Evolutionary conservation across 257 asterid genomes (phyloP), one percentile per base, ranked within the genome.

Genomic region (Coffea eugenioides): DNA sequence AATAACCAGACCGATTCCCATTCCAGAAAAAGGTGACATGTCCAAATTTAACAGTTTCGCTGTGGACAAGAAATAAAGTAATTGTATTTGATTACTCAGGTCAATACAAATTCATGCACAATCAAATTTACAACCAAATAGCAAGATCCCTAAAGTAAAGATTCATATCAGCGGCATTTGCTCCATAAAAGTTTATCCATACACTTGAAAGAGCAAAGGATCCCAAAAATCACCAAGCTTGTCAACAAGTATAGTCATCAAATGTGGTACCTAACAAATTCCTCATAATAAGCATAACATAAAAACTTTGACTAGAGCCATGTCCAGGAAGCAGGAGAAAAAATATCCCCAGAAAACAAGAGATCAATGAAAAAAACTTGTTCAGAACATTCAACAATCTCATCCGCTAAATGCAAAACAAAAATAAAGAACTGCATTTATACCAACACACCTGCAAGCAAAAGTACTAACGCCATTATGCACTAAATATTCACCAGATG

Each of bases 1-100:
- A 95, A 88, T 83, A 95, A 62, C 99, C 99, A 8, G 99, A 95
- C 72, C 98, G 97, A 65, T 95, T 95, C 51, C 99, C 99, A 39
- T 92, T 94, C 97, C 97, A 93, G 91, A 93, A 93, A 84, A 93
- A 92, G 49, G 97, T 94, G 74, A 94, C 97, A 64, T 92, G 97
- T 11, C 97, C 97, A 64, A 94, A 95, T 80, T 95, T 95, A 72
- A 95, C 99, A 16, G 99, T 95, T 81, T 95, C 99, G 81, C 99
- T 95, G 96, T 80, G 52, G 61, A 79, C 82, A 13, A 52, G 45
- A 31, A 54, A 20, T 8, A 51, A 15, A 43, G 23, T 3, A 80
- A 12, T 14, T 8, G 31, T 57, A 79, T 34, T 68, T 39, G 43
- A 65, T 25, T 14, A 64, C 16, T 71, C 43, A 77, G 67, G 34